Percentiles rank a stretch among this genome's conserved stretches.
Evolutionary conservation across 306 rosid species (phyloP).

Genomic region (Sechiopsis laciniata): DNA sequence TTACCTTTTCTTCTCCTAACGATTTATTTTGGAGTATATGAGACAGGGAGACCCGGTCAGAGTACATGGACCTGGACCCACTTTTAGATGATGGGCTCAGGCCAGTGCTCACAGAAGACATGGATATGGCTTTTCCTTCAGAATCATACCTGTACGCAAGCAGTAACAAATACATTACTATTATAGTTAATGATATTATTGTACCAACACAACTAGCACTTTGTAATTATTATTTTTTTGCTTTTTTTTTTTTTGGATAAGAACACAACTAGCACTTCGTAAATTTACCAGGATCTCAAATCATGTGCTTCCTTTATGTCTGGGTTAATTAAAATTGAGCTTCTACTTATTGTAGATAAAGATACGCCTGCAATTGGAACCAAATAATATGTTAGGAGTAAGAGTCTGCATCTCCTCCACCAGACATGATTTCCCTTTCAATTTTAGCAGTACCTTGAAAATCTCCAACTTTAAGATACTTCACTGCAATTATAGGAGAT

Average conservation of each 20-base stretch:
- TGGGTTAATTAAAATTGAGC: slow-evolving; percentile 56
- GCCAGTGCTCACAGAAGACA: slow-evolving; percentile 60
- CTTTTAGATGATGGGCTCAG: slow-evolving; percentile 39
- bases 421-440: neutral
- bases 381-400: neutral
- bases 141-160: slow-evolving; percentile 61
- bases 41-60: slow-evolving; percentile 58
- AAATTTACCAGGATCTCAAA: slow-evolving; percentile 63
- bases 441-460: slow-evolving; percentile 57
- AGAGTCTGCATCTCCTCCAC: neutral
- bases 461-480: slow-evolving; percentile 80
- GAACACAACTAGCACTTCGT: neutral
- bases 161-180: slow-evolving; percentile 11
- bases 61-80: slow-evolving; percentile 60
- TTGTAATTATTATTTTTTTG: too few species aligned
- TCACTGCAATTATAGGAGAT: slow-evolving; percentile 71
- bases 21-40: slow-evolving; percentile 49
- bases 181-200: neutral
- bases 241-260: too few species aligned
- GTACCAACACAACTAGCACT: neutral
- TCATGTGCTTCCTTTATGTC: slow-evolving; percentile 63
- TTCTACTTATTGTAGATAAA: slow-evolving; percentile 61
- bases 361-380: slow-evolving; percentile 62
- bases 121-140: slow-evolving; percentile 67
- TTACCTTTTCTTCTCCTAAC: slow-evolving; percentile 78